Evolutionary conservation across 805 yeast species (phyloP), one percentile per base, ranked within the genome.

Genomic region (Ogataea haglerorum): DNA sequence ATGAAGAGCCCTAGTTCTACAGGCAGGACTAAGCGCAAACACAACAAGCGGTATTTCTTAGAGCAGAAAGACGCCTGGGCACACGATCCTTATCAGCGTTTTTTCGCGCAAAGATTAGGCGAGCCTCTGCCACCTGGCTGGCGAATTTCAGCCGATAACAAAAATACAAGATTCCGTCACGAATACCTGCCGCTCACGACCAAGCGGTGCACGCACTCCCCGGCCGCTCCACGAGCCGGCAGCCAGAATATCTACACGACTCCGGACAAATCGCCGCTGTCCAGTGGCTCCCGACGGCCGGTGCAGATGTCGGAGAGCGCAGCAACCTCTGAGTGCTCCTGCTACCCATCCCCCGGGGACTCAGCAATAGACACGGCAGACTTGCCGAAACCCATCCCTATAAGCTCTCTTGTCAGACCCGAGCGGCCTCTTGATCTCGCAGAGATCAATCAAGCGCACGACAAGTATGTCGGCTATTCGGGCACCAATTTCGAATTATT

Each of bases 41-140:
- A 33, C 10, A 31, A 27, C 10, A 10, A 10, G 6, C 21, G 9
- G 17, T 46, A 34, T 22, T 40, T 51, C 15, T 27, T 49, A 13
- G 30, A 36, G 12, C 44, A 46, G 9, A 28, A 28, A 9, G 47
- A 45, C 8, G 23, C 17, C n/a, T 54, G 59, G 59, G 52, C 51
- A 3, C 49, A 46, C 18, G 56, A 56, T 42, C 59, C 59, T 5
- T 54, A 54, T 34, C 59, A 54, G 31, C 45, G 59, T 7, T 53
- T 30, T 33, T 54, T 54, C 30, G 59, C 59, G 7, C 16, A 30
- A 16, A 21, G 29, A 15, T 5, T 28, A 2, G 37, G 37, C 8
- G 54, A 53, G 27, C 38, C 44, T 2, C 32, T 54, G 2, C 57
- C 57, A 1, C 29, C 23, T 7, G 43, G 48, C 9, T 54, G 57